Conservation (phyloP, 176 grass and related monocot genomes). For the Elaeis guineensis region DNA sequence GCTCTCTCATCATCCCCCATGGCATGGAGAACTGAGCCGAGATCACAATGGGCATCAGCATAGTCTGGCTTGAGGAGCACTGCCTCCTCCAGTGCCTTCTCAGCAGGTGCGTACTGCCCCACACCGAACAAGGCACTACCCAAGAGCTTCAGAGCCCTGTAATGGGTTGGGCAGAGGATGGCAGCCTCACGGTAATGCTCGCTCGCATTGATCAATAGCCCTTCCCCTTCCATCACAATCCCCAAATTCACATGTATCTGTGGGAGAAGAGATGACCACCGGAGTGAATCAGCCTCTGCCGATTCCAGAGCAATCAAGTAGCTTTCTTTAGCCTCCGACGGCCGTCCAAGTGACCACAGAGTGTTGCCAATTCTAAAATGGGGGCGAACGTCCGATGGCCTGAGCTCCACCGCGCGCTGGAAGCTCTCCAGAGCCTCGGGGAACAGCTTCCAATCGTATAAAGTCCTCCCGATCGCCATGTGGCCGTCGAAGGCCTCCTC, state of each 20-base stretch:
- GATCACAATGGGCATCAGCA: constrained; percentile 1
- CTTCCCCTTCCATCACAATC: background rate
- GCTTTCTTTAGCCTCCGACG: no score
- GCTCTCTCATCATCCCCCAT: background rate
- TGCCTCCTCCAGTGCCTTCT: background rate
- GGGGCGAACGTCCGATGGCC: background rate
- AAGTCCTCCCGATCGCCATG: no score
- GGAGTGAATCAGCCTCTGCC: background rate
- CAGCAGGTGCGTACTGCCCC: background rate
- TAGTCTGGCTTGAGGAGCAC: constrained; percentile 1
- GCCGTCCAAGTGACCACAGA: no score
- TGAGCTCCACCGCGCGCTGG: background rate
- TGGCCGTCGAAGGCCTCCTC: no score
- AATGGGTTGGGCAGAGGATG: constrained; percentile 1
- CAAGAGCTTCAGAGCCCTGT: constrained; percentile 2
- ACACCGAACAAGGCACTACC: background rate
- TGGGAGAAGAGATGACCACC: background rate
- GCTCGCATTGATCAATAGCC: background rate
- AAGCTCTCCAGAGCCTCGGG: background rate
- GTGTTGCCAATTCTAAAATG: background rate
- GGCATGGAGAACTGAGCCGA: background rate
- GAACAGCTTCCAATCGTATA: background rate
- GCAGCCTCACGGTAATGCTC: constrained; percentile 1
- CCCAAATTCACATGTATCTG: constrained; percentile 6
- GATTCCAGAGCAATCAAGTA: no score